phyloP scores from a whole-genome alignment of 2,329 filamentous ascomycete genomes.

The Penicillium occitanis region DNA sequence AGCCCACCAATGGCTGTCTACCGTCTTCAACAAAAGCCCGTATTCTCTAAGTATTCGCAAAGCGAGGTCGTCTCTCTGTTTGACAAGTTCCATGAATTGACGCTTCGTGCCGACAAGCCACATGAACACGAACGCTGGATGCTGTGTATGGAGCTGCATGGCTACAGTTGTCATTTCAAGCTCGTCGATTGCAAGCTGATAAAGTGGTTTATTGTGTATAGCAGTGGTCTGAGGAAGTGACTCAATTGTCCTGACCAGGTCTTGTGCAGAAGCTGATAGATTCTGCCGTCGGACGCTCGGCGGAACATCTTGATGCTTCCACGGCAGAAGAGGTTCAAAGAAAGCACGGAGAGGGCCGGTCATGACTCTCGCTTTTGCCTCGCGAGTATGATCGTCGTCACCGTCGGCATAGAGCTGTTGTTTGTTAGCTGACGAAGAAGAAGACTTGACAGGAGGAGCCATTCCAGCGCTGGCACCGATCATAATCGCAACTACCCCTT shows the following conservation, averaged over 20 bases:
- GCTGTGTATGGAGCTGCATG: neutral
- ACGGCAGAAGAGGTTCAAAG: constrained; percentile 12
- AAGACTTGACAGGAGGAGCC: neutral
- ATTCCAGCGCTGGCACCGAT: neutral
- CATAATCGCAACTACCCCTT: constrained; percentile 16
- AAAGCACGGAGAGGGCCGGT: constrained; percentile 9
- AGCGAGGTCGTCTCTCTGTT: neutral
- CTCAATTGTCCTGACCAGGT: neutral
- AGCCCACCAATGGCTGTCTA: constrained; percentile 13
- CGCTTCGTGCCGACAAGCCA: constrained; percentile 17
- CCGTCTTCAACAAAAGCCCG: neutral
- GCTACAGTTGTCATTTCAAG: constrained; percentile 4
- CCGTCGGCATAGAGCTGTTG: neutral
- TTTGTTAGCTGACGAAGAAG: neutral
- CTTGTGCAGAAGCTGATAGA: neutral
- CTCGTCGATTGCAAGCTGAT: constrained; percentile 10
- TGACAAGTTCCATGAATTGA: constrained; percentile 9
- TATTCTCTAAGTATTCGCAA: constrained; percentile 13
- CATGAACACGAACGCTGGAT: constrained; percentile 16
- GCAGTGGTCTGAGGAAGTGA: neutral
- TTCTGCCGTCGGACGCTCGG: constrained; percentile 2
- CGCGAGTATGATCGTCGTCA: neutral
- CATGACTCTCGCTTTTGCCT: constrained; percentile 9
- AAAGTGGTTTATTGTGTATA: neutral
- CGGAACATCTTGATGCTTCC: constrained; percentile 11